Base-by-base conservation (phyloP, 768 basidiomycete species). In the Rhodosporidiobolus sp. region DNA sequence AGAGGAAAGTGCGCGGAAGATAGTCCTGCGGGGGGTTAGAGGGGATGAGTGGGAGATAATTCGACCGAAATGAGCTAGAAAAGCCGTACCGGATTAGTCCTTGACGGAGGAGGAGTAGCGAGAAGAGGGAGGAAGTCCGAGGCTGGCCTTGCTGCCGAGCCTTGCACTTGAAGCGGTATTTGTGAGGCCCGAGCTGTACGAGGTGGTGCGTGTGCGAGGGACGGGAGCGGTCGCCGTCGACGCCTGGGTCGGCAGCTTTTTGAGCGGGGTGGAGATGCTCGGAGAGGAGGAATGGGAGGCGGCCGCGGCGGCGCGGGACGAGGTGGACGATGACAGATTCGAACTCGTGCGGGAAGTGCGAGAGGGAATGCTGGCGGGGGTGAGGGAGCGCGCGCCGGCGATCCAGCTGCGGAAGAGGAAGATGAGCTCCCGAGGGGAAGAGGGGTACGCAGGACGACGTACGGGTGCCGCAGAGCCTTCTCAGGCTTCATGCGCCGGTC, bases 401-500 rank as follows among this genome's bases (percentile, higher is more conserved):
- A 56, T 61, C 66, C 59, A 52, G 6, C 65, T 57, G 30, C 34
- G 30, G 1, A 56, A 14, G 17, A 53, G 53, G 22, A 34, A 9
- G 32, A 35, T 62, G 7, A 45, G 24, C 46, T 19, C 17, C 52
- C 28, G 22, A 3, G 52, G 22, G 59, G 9, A 12, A 24, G n/a
- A 46, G 35, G 38, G 58, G n/a, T 19, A 35, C 4, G 38, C 7
- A 55, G 54, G 1, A 50, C 57, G 46, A 61, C 61, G 49, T 56
- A 74, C 58, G 73, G 28, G 73, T 72, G 95, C 32, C 93, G 88
- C 83, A 97, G 81, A 1, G 95, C 95, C 17, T 90, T 86, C 77
- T 93, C 90, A 8, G 95, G 95, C 81, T 96, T 98, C 80, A 99
- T 86, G 45, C 96, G 87, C 62, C 91, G 87, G 78, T 98, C 95